These are phyloP conservation scores for Dioszegia aurantiaca DNA, from an alignment of 768 basidiomycete species.

Conservation along the genomic window DNA sequence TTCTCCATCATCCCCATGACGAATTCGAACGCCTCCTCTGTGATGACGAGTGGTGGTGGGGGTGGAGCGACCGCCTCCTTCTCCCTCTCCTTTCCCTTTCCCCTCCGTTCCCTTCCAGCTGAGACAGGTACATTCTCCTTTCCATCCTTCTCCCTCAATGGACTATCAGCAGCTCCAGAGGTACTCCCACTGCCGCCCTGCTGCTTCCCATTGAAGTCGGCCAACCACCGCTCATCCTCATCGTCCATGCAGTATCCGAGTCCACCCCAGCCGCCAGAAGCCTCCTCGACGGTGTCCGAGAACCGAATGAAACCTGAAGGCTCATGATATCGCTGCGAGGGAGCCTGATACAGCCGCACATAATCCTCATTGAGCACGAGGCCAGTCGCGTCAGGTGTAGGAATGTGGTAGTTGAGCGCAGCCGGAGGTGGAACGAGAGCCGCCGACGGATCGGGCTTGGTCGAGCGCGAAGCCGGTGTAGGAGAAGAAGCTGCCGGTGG, in stretches of 20 bases:
- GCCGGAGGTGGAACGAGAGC: conserved; percentile 19
- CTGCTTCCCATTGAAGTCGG: conserved; percentile 16
- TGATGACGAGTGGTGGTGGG: conserved; percentile 58
- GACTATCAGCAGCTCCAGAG: conserved; percentile 49
- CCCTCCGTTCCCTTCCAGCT: conserved; percentile 52
- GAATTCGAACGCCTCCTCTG: conserved; percentile 90
- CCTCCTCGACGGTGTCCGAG: conserved; percentile 75
- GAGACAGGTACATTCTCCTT: conserved; percentile 14
- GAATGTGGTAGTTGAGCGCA: conserved; percentile 65
- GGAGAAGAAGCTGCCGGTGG: conserved; percentile 17
- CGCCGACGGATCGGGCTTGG: not conserved
- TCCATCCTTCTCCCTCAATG: conserved; percentile 21
- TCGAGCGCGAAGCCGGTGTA: conserved; percentile 9
- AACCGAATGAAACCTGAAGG: conserved; percentile 73
- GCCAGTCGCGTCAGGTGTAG: conserved; percentile 85
- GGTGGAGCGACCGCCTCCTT: conserved; percentile 56
- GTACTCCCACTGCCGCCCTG: conserved; percentile 10
- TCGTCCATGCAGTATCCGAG: conserved; percentile 95
- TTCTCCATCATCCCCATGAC: conserved; percentile 94
- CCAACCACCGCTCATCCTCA: conserved; percentile 75
- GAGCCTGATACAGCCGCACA: conserved; percentile 66
- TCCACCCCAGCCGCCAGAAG: conserved; percentile 64
- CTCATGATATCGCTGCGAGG: conserved; percentile 64
- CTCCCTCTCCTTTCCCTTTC: conserved; percentile 74
- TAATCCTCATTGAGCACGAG: conserved; percentile 66